Percentiles rank a stretch among this genome's conserved stretches.
phyloP scores from a whole-genome alignment of 352 stramenopile genomes.

The Phytopythium kandeliae region DNA sequence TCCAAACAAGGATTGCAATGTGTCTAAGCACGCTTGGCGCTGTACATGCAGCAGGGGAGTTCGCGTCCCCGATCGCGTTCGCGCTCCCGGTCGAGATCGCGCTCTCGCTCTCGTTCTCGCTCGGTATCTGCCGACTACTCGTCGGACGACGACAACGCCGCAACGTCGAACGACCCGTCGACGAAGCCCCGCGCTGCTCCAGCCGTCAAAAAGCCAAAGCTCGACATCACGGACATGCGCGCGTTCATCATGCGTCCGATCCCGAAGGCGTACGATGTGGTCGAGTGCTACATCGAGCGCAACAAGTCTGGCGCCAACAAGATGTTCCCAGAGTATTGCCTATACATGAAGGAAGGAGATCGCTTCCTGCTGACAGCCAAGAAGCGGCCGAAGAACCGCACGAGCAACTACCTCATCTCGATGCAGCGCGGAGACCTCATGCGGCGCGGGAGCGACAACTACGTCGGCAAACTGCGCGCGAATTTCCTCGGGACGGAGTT shows the following conservation, averaged over 20 bases:
- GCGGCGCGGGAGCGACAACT: constrained; percentile 87
- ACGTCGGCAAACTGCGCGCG: constrained; percentile 92
- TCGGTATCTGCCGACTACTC: constrained; percentile 60
- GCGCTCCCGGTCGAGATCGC: constrained; percentile 40
- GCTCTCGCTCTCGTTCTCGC: constrained; percentile 34
- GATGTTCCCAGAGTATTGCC: constrained; percentile 90
- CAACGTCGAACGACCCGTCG: constrained; percentile 53
- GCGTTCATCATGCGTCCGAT: constrained; percentile 75
- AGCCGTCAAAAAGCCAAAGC: constrained; percentile 60
- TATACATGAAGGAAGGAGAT: constrained; percentile 93
- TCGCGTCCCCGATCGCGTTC: constrained; percentile 39
- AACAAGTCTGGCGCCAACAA: constrained; percentile 91
- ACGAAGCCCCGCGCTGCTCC: constrained; percentile 23
- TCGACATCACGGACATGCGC: constrained; percentile 81
- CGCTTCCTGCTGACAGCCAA: constrained; percentile 96
- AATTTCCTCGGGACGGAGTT: constrained; percentile 99
- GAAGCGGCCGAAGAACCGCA: constrained; percentile 95
- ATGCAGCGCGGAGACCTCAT: constrained; percentile 91
- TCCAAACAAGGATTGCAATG: too few species aligned
- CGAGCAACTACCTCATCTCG: constrained; percentile 96
- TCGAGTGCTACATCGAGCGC: constrained; percentile 94
- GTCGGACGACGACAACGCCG: constrained; percentile 60
- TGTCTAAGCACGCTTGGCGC: too few species aligned
- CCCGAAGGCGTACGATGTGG: constrained; percentile 83
- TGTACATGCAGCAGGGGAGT: constrained; percentile 11